A percentile compares a stretch with the other conserved stretches of the same genome.
phyloP scores from a whole-genome alignment of 1,139 yeast species.

The Debaryomyces nepalensis region DNA sequence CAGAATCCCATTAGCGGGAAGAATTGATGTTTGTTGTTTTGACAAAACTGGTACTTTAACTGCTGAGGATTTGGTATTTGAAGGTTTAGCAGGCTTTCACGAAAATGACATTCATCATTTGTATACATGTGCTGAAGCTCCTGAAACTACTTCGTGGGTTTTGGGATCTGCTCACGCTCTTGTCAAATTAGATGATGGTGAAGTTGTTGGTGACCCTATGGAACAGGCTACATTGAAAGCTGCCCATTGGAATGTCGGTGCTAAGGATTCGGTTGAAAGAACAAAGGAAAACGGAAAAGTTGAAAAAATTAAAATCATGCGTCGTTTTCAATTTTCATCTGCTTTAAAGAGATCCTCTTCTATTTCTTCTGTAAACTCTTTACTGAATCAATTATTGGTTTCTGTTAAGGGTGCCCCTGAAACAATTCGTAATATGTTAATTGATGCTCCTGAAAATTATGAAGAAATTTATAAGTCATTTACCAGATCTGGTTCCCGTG shows the following conservation, averaged over 20 bases:
- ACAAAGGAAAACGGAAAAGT: conserved; percentile 37
- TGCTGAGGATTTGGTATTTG: conserved; percentile 94
- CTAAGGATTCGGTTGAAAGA: conserved; percentile 67
- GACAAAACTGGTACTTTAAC: conserved; percentile 98
- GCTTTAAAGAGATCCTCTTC: conserved; percentile 95
- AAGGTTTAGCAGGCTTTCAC: conserved; percentile 90
- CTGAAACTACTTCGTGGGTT: conserved; percentile 69
- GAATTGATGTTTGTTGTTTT: conserved; percentile 97
- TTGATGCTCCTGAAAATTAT: conserved; percentile 73
- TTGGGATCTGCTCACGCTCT: conserved; percentile 97
- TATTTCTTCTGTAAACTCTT: conserved; percentile 64
- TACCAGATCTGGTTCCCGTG: conserved; percentile 96
- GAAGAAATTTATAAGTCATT: conserved; percentile 88
- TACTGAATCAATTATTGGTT: conserved; percentile 64
- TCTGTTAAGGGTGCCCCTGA: conserved; percentile 99
- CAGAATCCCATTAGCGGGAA: conserved; percentile 96
- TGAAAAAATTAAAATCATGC: conserved; percentile 71
- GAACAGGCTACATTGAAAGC: conserved; percentile 94
- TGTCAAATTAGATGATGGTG: conserved; percentile 93
- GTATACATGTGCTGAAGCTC: conserved; percentile 59
- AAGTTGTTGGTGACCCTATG: conserved; percentile 98
- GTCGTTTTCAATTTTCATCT: conserved; percentile 97
- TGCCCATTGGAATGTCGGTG: conserved; percentile 82
- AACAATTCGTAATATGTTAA: conserved; percentile 80
- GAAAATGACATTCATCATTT: conserved; percentile 59